Conservation (phyloP, 1,284 basidiomycete genomes). For the Sporisorium graminicola region DNA sequence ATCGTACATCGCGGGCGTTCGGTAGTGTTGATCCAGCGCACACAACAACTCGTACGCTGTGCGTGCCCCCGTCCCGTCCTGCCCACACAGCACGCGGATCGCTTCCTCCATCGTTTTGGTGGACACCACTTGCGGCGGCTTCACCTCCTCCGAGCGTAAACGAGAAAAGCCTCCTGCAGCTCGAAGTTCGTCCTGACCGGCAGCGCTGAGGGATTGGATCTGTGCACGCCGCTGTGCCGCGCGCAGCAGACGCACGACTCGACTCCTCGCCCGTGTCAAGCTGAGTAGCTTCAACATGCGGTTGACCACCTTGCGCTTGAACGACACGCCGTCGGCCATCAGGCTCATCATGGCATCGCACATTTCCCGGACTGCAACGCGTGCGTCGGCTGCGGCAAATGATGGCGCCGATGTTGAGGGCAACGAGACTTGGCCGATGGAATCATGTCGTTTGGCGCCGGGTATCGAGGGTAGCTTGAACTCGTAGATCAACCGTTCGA, state of each 20-base stretch:
- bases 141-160: neutral
- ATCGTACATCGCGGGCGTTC: conserved; percentile 48
- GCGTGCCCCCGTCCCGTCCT: conserved; percentile 21
- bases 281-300: conserved; percentile 32
- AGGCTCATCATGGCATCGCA: conserved; percentile 30
- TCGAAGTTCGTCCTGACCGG: conserved; percentile 8
- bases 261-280: conserved; percentile 17
- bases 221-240: conserved; percentile 30
- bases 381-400: conserved; percentile 23
- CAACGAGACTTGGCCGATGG: neutral
- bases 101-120: conserved; percentile 23
- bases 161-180: conserved; percentile 32
- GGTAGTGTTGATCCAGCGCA: conserved; percentile 25
- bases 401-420: neutral
- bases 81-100: conserved; percentile 28
- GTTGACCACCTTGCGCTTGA: conserved; percentile 29
- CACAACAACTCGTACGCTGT: conserved; percentile 39
- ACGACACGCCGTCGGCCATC: conserved; percentile 28
- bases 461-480: conserved; percentile 9
- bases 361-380: conserved; percentile 22
- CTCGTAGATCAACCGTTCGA: conserved; percentile 37
- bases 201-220: conserved; percentile 6
- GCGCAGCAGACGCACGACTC: conserved; percentile 20
- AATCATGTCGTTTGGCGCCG: neutral
- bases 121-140: conserved; percentile 28